These are phyloP conservation scores for Chrysosporium keratinophilum DNA, from an alignment of 2,329 filamentous ascomycete species.

Conservation along the genomic window DNA sequence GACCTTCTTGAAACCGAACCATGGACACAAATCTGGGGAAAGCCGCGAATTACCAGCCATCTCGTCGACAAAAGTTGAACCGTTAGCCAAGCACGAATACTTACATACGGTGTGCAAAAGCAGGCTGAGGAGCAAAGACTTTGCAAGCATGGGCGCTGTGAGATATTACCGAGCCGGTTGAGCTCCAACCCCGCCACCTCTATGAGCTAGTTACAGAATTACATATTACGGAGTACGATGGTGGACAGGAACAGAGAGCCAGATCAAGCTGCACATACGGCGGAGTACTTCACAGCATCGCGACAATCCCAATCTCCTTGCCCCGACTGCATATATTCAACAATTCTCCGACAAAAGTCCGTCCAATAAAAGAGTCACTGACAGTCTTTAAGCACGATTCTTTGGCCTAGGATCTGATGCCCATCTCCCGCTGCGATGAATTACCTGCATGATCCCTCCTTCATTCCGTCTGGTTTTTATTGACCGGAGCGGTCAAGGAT, in stretches of 20 bases:
- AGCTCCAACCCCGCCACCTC: background rate
- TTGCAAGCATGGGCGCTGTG: too few relatives aligned
- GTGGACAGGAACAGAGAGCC: too few relatives aligned
- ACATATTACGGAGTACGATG: too few relatives aligned
- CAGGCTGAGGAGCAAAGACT: too few relatives aligned
- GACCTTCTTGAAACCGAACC: slow-evolving; percentile 7
- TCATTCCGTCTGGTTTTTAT: background rate
- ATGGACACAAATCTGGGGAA: slow-evolving; percentile 1
- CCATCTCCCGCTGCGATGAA: slow-evolving; percentile 1
- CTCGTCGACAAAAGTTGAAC: background rate
- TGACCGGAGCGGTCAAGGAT: background rate
- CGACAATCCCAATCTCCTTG: background rate
- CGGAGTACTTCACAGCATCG: background rate
- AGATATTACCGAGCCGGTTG: background rate
- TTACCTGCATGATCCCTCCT: slow-evolving; percentile 1
- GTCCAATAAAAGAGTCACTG: background rate
- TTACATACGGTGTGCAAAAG: too few relatives aligned
- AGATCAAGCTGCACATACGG: too few relatives aligned
- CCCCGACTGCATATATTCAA: background rate
- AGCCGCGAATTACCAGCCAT: background rate
- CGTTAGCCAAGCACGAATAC: too few relatives aligned
- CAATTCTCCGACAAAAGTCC: slow-evolving; percentile 9
- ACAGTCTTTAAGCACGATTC: background rate
- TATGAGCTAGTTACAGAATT: background rate
- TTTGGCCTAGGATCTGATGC: slow-evolving; percentile 6